Evolutionary conservation across 345 rosid genomes (phyloP).

Genomic region (Populus simonii): DNA sequence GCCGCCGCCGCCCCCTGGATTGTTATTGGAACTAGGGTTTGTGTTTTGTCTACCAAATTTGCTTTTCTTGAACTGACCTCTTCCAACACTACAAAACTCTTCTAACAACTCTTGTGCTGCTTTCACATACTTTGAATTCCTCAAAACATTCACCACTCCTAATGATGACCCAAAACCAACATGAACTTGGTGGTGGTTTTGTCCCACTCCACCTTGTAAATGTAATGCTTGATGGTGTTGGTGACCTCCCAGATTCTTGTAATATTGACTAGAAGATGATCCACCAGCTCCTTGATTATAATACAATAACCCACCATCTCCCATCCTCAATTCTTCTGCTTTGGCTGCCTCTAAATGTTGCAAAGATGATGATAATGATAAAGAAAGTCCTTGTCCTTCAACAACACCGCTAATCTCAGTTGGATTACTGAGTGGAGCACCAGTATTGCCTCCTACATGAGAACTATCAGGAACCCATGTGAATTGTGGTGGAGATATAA

Average conservation of each 20-base stretch:
- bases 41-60: conserved; percentile 41
- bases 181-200: conserved; percentile 43
- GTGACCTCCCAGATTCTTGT: conserved; percentile 37
- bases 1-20: conserved; percentile 35
- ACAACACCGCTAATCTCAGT: conserved; percentile 52
- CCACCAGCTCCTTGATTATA: conserved; percentile 40
- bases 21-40: conserved; percentile 55
- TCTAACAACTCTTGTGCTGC: conserved; percentile 85
- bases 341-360: conserved; percentile 81
- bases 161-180: conserved; percentile 58
- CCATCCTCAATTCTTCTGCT: conserved; percentile 72
- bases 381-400: conserved; percentile 84
- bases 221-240: conserved; percentile 37
- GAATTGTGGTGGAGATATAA: conserved; percentile 51
- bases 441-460: conserved; percentile 34
- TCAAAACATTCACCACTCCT: conserved; percentile 56
- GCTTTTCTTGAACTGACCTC: conserved; percentile 70
- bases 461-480: conserved; percentile 58
- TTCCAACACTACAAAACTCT: conserved; percentile 92
- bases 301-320: conserved; percentile 48
- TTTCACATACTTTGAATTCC: conserved; percentile 71
- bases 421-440: conserved; percentile 30
- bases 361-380: conserved; percentile 73
- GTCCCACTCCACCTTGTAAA: conserved; percentile 36
- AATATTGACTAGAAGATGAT: conserved; percentile 42